Percentiles rank a stretch among this genome's conserved stretches.
phyloP scores from a whole-genome alignment of 2,329 filamentous ascomycete genomes.

The Penicillium sp. region DNA sequence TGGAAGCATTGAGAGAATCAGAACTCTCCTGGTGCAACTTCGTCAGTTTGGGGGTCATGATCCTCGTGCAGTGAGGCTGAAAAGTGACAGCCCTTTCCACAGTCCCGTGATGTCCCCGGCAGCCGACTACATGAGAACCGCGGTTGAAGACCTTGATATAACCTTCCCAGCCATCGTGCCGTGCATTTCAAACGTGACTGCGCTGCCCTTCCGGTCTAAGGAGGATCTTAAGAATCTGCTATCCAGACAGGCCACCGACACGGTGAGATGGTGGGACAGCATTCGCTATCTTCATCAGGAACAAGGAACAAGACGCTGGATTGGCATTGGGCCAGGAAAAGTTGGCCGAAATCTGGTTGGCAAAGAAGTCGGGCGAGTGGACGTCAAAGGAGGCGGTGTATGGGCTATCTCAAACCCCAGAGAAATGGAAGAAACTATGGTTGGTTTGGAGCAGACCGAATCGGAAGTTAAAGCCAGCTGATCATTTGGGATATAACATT shows the following conservation, averaged over 20 bases:
- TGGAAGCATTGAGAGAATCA: constrained; percentile 77
- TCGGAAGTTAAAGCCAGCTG: constrained; percentile 9
- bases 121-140: constrained; percentile 63
- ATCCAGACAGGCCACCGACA: constrained; percentile 79
- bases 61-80: constrained; percentile 77
- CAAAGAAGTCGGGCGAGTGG: constrained; percentile 83
- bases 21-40: constrained; percentile 74
- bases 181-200: constrained; percentile 82
- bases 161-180: constrained; percentile 69
- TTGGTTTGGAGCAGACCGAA: constrained; percentile 61
- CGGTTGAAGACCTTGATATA: constrained; percentile 61
- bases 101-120: constrained; percentile 87
- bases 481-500: not conserved
- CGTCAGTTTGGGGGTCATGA: constrained; percentile 88
- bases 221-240: constrained; percentile 73
- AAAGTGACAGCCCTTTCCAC: constrained; percentile 86
- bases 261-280: constrained; percentile 90
- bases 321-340: constrained; percentile 89
- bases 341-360: constrained; percentile 90
- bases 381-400: constrained; percentile 81
- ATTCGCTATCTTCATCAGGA: constrained; percentile 85
- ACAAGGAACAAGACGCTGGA: constrained; percentile 73
- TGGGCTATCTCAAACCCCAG: constrained; percentile 83
- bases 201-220: constrained; percentile 66
- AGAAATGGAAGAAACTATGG: constrained; percentile 65